phyloP scores from a whole-genome alignment of 345 rosid species.

The Gossypium bickii region DNA sequence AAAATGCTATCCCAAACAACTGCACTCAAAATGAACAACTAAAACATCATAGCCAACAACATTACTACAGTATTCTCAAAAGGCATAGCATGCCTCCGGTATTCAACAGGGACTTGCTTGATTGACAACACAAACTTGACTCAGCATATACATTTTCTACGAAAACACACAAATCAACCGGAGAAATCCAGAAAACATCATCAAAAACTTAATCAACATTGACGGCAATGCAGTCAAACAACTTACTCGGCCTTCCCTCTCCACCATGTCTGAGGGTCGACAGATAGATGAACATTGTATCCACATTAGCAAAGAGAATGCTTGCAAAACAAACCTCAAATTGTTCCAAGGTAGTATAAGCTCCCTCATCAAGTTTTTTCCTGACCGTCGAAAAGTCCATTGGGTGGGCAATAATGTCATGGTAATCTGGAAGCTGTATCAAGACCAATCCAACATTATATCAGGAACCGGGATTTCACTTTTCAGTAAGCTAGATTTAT shows the following conservation, averaged over 20 bases:
- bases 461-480: constrained; percentile 9
- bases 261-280: background rate
- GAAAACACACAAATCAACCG: background rate
- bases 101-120: background rate
- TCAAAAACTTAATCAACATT: background rate
- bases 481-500: background rate
- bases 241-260: background rate
- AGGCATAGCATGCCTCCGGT: background rate
- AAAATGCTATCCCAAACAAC: background rate
- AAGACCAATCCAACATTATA: constrained; percentile 17
- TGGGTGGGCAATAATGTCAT: constrained; percentile 71
- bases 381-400: constrained; percentile 86
- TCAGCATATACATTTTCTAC: background rate
- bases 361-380: constrained; percentile 62
- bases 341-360: constrained; percentile 68
- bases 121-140: background rate
- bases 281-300: background rate
- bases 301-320: background rate
- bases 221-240: background rate
- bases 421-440: constrained; percentile 93
- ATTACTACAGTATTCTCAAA: background rate
- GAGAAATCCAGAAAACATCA: background rate
- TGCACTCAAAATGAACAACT: background rate
- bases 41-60: constrained; percentile 1
- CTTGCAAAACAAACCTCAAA: constrained; percentile 58